Percentiles rank a stretch among this genome's conserved stretches.
These are phyloP conservation scores for Eucalyptus decipiens DNA, from an alignment of 345 rosid genomes.

Conservation along the genomic window DNA sequence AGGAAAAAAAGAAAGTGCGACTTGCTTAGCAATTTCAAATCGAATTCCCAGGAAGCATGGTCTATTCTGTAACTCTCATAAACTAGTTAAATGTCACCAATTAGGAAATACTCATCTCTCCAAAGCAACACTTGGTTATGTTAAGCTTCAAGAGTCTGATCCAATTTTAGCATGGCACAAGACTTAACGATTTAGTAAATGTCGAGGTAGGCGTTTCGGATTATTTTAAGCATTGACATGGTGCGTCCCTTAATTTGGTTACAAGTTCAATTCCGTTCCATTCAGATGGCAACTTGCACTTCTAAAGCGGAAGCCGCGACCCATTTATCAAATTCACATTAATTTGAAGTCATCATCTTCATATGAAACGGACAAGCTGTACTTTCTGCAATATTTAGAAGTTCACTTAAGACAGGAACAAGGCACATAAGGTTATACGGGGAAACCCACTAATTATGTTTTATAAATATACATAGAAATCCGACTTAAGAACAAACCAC, in stretches of 20 bases:
- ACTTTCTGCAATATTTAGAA: neutral
- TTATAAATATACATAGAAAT: neutral
- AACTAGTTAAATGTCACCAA: neutral
- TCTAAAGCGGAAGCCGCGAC: neutral
- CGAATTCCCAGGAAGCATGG: neutral
- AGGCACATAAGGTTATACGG: neutral
- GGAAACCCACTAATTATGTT: neutral
- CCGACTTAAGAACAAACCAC: neutral
- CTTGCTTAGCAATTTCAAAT: neutral
- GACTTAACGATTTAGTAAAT: neutral
- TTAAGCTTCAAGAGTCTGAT: neutral
- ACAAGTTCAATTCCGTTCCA: neutral
- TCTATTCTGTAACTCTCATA: neutral
- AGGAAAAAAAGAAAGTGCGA: neutral
- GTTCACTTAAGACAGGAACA: neutral
- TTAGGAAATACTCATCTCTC: neutral
- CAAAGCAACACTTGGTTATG: neutral
- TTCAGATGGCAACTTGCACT: neutral
- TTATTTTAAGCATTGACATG: neutral
- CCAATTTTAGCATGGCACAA: neutral
- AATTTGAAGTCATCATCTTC: neutral
- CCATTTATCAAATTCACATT: neutral
- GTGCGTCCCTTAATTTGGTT: neutral
- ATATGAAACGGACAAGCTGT: neutral
- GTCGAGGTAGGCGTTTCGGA: neutral